phyloP scores from a whole-genome alignment of 768 basidiomycete species.

The Amylocystis lapponica region DNA sequence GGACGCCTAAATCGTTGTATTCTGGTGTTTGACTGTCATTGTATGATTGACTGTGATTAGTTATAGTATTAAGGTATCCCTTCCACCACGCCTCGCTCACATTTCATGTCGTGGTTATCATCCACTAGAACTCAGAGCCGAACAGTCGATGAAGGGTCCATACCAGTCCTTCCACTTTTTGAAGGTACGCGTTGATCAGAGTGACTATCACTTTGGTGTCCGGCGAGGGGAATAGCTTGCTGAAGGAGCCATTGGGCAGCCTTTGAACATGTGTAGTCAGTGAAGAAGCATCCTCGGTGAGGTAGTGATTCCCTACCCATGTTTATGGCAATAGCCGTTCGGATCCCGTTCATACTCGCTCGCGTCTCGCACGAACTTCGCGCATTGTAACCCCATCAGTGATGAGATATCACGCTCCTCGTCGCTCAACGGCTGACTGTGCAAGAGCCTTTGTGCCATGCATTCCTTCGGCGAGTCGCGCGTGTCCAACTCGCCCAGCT shows the following conservation, averaged over 20 bases:
- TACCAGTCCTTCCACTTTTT: not conserved
- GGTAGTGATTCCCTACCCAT: constrained; percentile 2
- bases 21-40: too few relatives aligned
- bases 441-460: constrained; percentile 3
- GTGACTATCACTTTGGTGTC: not conserved
- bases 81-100: too few relatives aligned
- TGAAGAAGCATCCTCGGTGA: not conserved
- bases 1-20: too few relatives aligned
- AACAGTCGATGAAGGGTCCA: not conserved
- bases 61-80: too few relatives aligned
- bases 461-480: not conserved
- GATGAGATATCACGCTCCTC: constrained; percentile 3
- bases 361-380: constrained; percentile 8
- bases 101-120: too few relatives aligned
- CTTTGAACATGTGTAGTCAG: not conserved
- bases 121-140: too few relatives aligned
- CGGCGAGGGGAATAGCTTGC: constrained; percentile 8
- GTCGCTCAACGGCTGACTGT: constrained; percentile 5
- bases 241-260: not conserved
- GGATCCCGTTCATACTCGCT: constrained; percentile 6
- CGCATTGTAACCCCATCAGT: constrained; percentile 4
- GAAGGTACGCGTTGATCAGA: not conserved
- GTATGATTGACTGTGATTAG: too few relatives aligned
- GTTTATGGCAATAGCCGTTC: constrained; percentile 4
- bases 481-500: not conserved